Base-by-base conservation (phyloP, 2,329 filamentous ascomycete genomes). In the Monosporascus sp. region DNA sequence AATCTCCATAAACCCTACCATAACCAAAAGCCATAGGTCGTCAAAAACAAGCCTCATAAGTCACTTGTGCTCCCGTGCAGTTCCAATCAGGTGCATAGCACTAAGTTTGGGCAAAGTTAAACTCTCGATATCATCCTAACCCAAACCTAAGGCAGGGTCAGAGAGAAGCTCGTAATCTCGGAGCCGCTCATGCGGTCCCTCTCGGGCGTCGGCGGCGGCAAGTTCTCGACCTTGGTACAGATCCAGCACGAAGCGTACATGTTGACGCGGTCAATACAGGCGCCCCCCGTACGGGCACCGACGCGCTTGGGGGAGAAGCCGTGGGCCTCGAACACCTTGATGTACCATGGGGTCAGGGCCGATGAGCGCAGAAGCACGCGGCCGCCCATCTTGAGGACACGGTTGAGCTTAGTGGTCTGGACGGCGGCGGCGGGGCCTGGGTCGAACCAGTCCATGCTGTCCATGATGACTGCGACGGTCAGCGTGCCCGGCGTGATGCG, bases 231-330 rank as follows among this genome's bases (percentile, higher is more conserved):
- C 73, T 97, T 97, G 1, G 88, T 93, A 66, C 89, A 89, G 56
- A 97, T 82, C 90, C 91, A 97, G 62, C 91, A 95, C n/a, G 86
- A 91, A 2, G 92, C 93, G 66, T 97, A 97, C 93, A 97, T 97
- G 65, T 97, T 97, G 41, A 97, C 93, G 20, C 93, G 84, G 71
- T 97, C 93, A 65, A 96, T 94, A 70, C 90, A 96, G 37, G 80
- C 81, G 3, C 89, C 90, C 0, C 81, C 81, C 56, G 83, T 78
- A 55, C 93, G 80, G n/a, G 83, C 83, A 6, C 87, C 90, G 39
- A 93, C 85, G 54, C 89, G 81, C 74, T 86, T 89, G 3, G 83
- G 75, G 5, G 72, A 69, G 70, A 97, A 97, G 0, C 92, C 93
- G 52, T 83, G 78, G 51, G 80, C 74, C 68, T 90, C 88, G 67